Base-by-base conservation (phyloP, 2,329 filamentous ascomycete genomes). In the Helminthosporium solani region DNA sequence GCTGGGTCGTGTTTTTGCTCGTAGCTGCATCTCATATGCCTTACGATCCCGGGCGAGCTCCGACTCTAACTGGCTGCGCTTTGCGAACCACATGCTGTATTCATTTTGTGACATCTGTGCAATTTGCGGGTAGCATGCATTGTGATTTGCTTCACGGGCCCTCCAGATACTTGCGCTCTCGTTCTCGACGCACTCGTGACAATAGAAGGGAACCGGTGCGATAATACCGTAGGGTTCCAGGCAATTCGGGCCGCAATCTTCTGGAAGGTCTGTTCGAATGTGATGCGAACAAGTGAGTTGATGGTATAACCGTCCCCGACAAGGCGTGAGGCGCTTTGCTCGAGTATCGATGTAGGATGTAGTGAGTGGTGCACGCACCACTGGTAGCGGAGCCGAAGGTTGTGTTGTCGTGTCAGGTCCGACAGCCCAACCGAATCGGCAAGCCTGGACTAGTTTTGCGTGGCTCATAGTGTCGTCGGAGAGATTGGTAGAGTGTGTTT, bases 201-300 rank as follows among this genome's bases (percentile, higher is more conserved):
- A 70, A 30, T 64, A 44, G 28, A 68, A 70, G 0, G 63, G 54
- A 27, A 54, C 12, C 7, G 48, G 49, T 1, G 54, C 50, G 2
- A 47, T 37, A 7, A 44, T 49, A 12, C 53, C 54, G 21, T 57
- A 53, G 1, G 66, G 61, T 19, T 70, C 66, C 12, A 68, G 50
- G 27, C 67, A 70, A 43, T 68, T 70, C 33, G 47, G 41, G 19
- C 64, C 66, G 39, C 67, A 68, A 18, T 68, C 63, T 42, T 70
- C 66, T 5, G 68, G 64, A 0, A 68, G 35, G 43, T 68, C 64
- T 2, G 67, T 70, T 15, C 67, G 63, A 33, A 70, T 58, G 5
- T 63, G 60, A 49, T 70, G 67, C 15, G 64, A 66, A 40, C 67
- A 68, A 6, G 58, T 44, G 3, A 70, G 61, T 41, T 68, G 66